phyloP scores from a whole-genome alignment of 2,329 filamentous ascomycete genomes.

The Phaeosphaeria sp. region DNA sequence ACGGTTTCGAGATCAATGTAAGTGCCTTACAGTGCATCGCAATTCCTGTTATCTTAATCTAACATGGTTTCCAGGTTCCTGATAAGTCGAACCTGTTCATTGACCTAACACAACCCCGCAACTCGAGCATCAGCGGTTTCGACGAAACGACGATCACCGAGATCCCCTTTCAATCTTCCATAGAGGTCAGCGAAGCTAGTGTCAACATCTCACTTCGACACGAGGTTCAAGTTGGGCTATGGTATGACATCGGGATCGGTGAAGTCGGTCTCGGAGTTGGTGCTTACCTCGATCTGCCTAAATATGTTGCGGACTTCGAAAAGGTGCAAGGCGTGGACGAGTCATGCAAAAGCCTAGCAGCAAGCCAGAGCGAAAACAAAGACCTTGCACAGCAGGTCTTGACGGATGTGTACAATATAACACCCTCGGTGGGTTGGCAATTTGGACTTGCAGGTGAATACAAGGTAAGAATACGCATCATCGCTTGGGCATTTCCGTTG shows the following conservation, averaged over 20 bases:
- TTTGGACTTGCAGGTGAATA: conserved; percentile 5
- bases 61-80: too few species aligned
- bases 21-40: too few species aligned
- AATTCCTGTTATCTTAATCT: too few species aligned
- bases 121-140: too few species aligned
- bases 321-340: conserved; percentile 5
- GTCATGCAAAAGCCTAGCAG: neutral
- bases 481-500: too few species aligned
- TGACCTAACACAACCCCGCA: too few species aligned
- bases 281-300: conserved; percentile 6
- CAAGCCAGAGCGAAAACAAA: conserved; percentile 1
- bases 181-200: neutral
- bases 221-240: neutral
- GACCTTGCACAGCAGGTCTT: conserved; percentile 5
- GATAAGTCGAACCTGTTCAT: too few species aligned
- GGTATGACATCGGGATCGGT: neutral
- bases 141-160: too few species aligned
- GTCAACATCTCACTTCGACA: neutral
- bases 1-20: too few species aligned
- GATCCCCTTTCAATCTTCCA: too few species aligned
- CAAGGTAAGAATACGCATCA: neutral
- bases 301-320: neutral
- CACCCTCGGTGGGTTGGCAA: conserved; percentile 1
- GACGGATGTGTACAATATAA: conserved; percentile 2
- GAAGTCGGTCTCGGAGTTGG: neutral